phyloP scores from a whole-genome alignment of 1,284 basidiomycete genomes.

The Tylopilus sp. region DNA sequence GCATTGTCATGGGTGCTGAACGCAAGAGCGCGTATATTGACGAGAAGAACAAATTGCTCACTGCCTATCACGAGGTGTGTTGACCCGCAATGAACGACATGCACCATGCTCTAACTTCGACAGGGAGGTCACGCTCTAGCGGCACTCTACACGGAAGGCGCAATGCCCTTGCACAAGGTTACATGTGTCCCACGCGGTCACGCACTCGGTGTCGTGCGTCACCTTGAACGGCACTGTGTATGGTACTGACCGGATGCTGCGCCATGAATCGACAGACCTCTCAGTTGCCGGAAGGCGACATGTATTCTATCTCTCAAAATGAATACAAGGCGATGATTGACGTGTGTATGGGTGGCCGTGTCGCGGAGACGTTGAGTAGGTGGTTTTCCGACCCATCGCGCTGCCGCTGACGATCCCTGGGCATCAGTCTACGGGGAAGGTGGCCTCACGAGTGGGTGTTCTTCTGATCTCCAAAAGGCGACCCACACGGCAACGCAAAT shows the following conservation, averaged over 20 bases:
- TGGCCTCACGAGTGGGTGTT: conserved; percentile 86
- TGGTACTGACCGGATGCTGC: conserved; percentile 10
- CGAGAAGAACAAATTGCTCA: conserved; percentile 77
- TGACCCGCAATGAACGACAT: conserved; percentile 6
- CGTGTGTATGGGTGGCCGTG: conserved; percentile 88
- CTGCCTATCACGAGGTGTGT: conserved; percentile 87
- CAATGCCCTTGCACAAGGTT: conserved; percentile 93
- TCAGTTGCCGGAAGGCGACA: conserved; percentile 80
- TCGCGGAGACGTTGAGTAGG: conserved; percentile 85
- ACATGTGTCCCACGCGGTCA: conserved; percentile 93
- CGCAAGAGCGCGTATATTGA: conserved; percentile 84
- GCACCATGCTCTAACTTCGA: conserved; percentile 12
- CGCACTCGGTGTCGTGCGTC: conserved; percentile 77
- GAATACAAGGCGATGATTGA: conserved; percentile 79
- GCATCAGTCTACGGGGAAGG: conserved; percentile 77
- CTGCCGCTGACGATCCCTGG: conserved; percentile 6
- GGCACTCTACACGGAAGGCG: conserved; percentile 86
- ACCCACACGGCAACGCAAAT: conserved; percentile 79
- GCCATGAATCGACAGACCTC: conserved; percentile 57
- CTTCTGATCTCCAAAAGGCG: conserved; percentile 77
- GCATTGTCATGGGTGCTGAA: conserved; percentile 93
- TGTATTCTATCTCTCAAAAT: conserved; percentile 62
- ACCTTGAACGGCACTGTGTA: background rate
- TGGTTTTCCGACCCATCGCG: conserved; percentile 1
- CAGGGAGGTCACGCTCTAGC: conserved; percentile 89